Evolutionary conservation across 352 stramenopile species (phyloP).

Genomic region (Globisporangium recalcitrans): DNA sequence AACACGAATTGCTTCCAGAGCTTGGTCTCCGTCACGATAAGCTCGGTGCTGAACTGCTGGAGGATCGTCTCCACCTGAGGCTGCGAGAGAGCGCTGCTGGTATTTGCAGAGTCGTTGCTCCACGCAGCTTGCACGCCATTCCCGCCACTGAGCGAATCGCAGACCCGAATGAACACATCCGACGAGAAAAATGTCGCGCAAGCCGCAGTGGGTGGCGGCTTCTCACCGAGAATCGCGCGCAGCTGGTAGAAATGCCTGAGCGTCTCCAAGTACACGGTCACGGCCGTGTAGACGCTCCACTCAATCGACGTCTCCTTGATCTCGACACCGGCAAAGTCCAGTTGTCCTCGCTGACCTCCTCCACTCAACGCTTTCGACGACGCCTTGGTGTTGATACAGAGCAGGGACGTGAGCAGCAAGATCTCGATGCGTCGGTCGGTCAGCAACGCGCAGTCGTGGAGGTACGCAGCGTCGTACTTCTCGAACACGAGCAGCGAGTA

Average conservation of each 20-base stretch:
- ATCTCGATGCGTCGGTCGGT: conserved; percentile 41
- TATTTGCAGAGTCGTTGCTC: conserved; percentile 10
- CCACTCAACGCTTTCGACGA: neutral
- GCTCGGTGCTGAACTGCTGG: conserved; percentile 6
- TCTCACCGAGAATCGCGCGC: conserved; percentile 44
- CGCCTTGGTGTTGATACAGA: conserved; percentile 26
- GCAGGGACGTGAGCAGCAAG: conserved; percentile 49
- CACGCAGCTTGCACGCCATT: conserved; percentile 11
- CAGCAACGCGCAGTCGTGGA: conserved; percentile 27
- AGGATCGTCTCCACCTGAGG: conserved; percentile 21
- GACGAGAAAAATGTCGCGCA: conserved; percentile 59
- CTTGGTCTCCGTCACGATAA: neutral
- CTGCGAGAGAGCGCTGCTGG: conserved; percentile 13
- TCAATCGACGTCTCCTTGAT: conserved; percentile 37
- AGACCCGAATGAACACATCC: conserved; percentile 61
- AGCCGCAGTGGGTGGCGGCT: conserved; percentile 22
- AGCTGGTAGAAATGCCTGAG: conserved; percentile 57
- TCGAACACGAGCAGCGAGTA: conserved; percentile 48
- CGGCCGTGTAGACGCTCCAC: conserved; percentile 45
- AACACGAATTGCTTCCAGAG: conserved; percentile 3
- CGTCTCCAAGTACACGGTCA: conserved; percentile 42
- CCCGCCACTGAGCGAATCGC: conserved; percentile 12
- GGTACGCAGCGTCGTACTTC: conserved; percentile 39
- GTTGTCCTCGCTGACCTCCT: neutral
- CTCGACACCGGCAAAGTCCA: conserved; percentile 1